Conservation (phyloP, 257 asterid genomes). For the Parsonsia alboflavescens region DNA sequence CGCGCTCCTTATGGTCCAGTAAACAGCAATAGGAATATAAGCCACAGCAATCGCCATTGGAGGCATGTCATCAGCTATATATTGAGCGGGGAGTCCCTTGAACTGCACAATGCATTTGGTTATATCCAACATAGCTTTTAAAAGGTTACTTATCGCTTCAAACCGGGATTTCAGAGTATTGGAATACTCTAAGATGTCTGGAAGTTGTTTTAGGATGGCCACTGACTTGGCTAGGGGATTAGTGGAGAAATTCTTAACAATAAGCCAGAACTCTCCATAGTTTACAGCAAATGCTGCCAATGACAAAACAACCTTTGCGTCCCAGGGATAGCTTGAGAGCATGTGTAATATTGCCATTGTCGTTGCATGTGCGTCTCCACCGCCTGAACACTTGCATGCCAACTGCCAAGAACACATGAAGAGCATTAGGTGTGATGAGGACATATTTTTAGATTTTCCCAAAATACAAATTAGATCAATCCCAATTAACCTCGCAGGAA, state of each 20-base stretch:
- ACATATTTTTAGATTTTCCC: neutral
- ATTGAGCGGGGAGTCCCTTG: slow-evolving; percentile 47
- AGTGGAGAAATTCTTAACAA: slow-evolving; percentile 39
- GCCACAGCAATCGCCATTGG: slow-evolving; percentile 36
- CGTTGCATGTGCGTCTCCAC: slow-evolving; percentile 46
- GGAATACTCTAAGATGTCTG: slow-evolving; percentile 46
- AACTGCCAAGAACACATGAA: slow-evolving; percentile 34
- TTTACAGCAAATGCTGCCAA: slow-evolving; percentile 52
- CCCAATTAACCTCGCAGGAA: slow-evolving; percentile 51
- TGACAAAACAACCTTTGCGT: slow-evolving; percentile 60
- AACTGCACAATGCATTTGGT: slow-evolving; percentile 52
- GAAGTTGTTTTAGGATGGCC: slow-evolving; percentile 52
- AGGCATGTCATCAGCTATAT: slow-evolving; percentile 48
- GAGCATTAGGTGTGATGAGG: neutral
- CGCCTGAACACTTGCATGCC: slow-evolving; percentile 59
- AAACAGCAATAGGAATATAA: slow-evolving; percentile 55
- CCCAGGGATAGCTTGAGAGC: slow-evolving; percentile 67
- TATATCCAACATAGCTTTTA: slow-evolving; percentile 50
- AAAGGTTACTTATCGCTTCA: slow-evolving; percentile 49
- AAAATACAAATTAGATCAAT: no score
- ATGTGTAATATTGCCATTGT: slow-evolving; percentile 48
- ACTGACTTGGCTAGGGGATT: slow-evolving; percentile 67
- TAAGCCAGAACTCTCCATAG: slow-evolving; percentile 81
- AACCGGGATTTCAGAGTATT: slow-evolving; percentile 43
- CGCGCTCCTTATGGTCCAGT: slow-evolving; percentile 67